Evolutionary conservation across 2,329 filamentous ascomycete species (phyloP), one percentile per base, ranked within the genome.

Genomic region (Bipolaris victoriae): DNA sequence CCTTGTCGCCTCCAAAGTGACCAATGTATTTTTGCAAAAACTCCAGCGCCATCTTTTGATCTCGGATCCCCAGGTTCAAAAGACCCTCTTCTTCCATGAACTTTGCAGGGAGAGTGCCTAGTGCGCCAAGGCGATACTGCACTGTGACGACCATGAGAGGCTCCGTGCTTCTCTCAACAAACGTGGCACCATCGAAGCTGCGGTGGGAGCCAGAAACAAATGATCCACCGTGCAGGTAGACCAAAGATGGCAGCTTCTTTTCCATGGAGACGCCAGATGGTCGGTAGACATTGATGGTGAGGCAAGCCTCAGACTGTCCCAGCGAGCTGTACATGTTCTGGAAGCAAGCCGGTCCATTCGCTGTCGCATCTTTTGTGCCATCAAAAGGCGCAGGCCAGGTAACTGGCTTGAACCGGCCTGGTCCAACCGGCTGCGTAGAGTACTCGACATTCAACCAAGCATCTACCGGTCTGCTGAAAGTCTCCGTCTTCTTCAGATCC

Each of bases 371-470:
- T 55, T 73, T 77, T 7, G 76, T 68, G 0, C 78, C 80, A 1
- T 76, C 67, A 45, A 83, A 81, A 1, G 73, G 61, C 3, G 61
- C 60, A 0, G 81, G 80, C 75, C 74, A 79, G 20, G 73, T 69
- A 18, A 80, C 71, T 0, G 78, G 72, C 11, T 65, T 68, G 53
- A 83, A 82, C 7, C 81, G 78, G 13, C 67, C 59, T 3, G 77
- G 67, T 5, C 77, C 79, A 1, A 76, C 62, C 29, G 73, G 73
- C 52, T 74, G 74, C 0, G 79, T 80, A 0, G 81, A 75, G 47
- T 81, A 83, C 62, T 81, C 78, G 31, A 83, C 76, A 2, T 80
- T 79, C 5, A 83, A 68, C 81, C 80, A 83, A 0, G 81, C 80
- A 58, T 83, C 78, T 1, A 82, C 76, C 0, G 74, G 57, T 2